A percentile compares a stretch with the other conserved stretches of the same genome.
These are phyloP conservation scores for Colletotrichum gigasporum DNA, from an alignment of 2,329 filamentous ascomycete genomes.

Conservation along the genomic window DNA sequence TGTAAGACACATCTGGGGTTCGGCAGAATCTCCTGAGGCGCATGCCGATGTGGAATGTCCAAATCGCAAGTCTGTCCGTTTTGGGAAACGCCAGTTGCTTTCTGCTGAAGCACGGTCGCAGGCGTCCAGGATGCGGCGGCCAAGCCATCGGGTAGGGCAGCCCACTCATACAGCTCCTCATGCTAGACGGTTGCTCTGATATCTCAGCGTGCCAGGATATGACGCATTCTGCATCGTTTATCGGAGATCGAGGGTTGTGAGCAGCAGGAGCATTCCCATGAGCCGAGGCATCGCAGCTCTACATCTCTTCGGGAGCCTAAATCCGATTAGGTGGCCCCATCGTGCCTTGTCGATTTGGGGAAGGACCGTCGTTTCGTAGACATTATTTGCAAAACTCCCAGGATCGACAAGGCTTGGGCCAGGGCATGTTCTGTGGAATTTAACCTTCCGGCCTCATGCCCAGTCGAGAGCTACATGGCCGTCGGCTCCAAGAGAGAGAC, in stretches of 20 bases:
- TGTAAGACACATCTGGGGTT: conserved; percentile 17
- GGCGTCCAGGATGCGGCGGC: conserved; percentile 6
- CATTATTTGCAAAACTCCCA: not conserved
- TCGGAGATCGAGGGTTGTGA: conserved; percentile 11
- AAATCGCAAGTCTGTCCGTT: conserved; percentile 31
- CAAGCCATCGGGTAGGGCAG: conserved; percentile 14
- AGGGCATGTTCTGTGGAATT: not conserved
- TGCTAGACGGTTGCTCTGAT: not conserved
- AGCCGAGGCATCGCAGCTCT: not conserved
- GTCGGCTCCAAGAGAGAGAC: not conserved
- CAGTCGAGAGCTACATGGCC: not conserved
- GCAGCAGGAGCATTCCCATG: not conserved
- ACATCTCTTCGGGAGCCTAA: conserved; percentile 19
- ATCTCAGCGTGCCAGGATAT: not conserved
- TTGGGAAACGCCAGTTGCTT: conserved; percentile 26
- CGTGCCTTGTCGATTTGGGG: not conserved
- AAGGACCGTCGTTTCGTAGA: conserved; percentile 5
- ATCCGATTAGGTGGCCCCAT: conserved; percentile 1
- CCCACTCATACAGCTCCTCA: not conserved
- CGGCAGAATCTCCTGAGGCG: conserved; percentile 7
- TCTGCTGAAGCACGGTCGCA: conserved; percentile 23
- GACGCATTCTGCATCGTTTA: conserved; percentile 17
- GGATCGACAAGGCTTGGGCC: not conserved
- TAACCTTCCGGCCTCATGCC: not conserved
- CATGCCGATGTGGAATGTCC: not conserved